Evolutionary conservation across 805 yeast species (phyloP), one percentile per base, ranked within the genome.

Genomic region (Candida gorgasii): DNA sequence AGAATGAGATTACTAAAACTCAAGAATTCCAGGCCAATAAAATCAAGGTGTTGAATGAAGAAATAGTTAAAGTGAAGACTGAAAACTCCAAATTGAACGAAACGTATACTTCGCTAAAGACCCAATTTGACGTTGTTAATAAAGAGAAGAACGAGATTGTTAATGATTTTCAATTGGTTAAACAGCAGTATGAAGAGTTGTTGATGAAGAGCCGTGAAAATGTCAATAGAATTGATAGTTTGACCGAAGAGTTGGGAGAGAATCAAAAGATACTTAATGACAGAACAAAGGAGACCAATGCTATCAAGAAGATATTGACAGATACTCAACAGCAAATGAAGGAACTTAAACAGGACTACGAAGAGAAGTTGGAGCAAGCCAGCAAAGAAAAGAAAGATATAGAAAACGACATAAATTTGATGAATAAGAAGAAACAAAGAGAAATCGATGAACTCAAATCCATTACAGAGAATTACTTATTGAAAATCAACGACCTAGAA

Each of bases 201-300:
- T 56, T 73, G 2, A 76, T 85, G 74, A 79, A 86, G 41, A 63
- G 82, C 29, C 76, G 77, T 46, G 98, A 93, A 52, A 67, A 81
- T 1, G 74, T 72, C 32, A 71, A 71, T 40, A 75, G 78, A 48
- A 69, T 78, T 16, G 89, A 86, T 43, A 76, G 80, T 1, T 59
- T 90, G 20, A 89, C 86, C 51, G 96, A 89, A 43, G 97, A 90
- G 55, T 64, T 92, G n/a, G 68, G 76, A 8, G 97, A 90, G 44
- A 69, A 86, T 4, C 76, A 88, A 42, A 75, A 78, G 23, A 70
- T 82, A 61, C 62, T 90, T 2, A 93, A 84, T 55, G 96, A 89
- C 54, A 77, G 95, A 46, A 80, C 86, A 0, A 72, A 90, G 39
- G 98, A 92, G 62, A 74, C 88, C 0, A 70, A 82, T 1, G 80